Conservation (phyloP, 805 yeast species). For the Wickerhamiella kurtzmanii region DNA sequence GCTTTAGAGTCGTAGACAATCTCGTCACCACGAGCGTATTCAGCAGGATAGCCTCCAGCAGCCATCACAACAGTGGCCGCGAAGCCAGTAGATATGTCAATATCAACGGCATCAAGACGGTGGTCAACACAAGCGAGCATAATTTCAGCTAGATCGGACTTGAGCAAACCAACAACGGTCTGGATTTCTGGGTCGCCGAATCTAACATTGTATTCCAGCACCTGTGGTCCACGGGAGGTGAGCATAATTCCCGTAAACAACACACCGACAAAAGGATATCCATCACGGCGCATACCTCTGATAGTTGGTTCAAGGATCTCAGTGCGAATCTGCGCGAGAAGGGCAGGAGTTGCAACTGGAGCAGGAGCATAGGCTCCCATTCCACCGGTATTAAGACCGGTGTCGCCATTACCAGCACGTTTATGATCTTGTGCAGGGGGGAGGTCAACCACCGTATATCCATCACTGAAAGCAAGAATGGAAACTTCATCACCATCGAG, state of each 20-base stretch:
- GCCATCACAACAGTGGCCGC: constrained; percentile 92
- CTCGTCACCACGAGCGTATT: constrained; percentile 73
- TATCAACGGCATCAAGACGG: constrained; percentile 70
- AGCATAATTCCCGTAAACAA: constrained; percentile 92
- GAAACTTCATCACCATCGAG: constrained; percentile 95
- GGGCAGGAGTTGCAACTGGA: constrained; percentile 73
- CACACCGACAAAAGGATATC: constrained; percentile 90
- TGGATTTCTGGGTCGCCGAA: constrained; percentile 99
- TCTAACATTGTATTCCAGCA: constrained; percentile 91
- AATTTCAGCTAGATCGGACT: constrained; percentile 86
- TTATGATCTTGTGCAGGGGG: constrained; percentile 99
- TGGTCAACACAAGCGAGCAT: constrained; percentile 90
- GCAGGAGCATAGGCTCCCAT: constrained; percentile 99
- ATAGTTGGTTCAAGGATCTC: constrained; percentile 81
- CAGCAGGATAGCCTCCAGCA: constrained; percentile 93
- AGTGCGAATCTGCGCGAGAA: constrained; percentile 56
- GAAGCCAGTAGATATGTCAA: constrained; percentile 37
- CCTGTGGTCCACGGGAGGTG: constrained; percentile 80
- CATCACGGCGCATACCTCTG: constrained; percentile 92
- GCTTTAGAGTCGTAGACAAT: constrained; percentile 40
- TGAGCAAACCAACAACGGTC: constrained; percentile 79
- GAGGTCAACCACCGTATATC: constrained; percentile 75
- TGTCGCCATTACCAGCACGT: constrained; percentile 84
- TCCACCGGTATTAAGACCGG: constrained; percentile 96
- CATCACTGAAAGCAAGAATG: constrained; percentile 83